A percentile compares a stretch with the other conserved stretches of the same genome.
Conservation (phyloP, 768 basidiomycete species). For the Cyathus striatus region DNA sequence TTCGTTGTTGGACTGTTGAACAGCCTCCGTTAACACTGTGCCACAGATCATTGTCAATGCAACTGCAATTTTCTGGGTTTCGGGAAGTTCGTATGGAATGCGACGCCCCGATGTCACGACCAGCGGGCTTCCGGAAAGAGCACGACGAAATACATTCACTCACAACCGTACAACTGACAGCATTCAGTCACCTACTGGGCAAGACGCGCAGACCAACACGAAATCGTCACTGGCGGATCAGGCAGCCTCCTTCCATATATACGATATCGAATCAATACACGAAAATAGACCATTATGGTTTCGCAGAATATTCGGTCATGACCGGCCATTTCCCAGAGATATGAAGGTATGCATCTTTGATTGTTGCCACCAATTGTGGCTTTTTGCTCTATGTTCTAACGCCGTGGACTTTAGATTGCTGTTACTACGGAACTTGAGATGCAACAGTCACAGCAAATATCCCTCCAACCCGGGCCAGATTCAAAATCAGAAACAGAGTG, state of each 20-base stretch:
- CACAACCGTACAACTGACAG: conserved; percentile 2
- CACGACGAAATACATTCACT: conserved; percentile 5
- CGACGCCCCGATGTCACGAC: conserved; percentile 4
- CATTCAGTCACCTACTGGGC: conserved; percentile 4
- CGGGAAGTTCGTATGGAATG: conserved; percentile 8
- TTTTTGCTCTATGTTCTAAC: not conserved
- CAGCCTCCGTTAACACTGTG: conserved; percentile 1
- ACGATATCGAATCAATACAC: not conserved
- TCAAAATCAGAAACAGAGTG: conserved; percentile 9
- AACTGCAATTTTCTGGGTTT: conserved; percentile 41
- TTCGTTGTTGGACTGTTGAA: too few relatives aligned
- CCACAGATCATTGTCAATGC: conserved; percentile 41
- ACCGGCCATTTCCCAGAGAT: not conserved
- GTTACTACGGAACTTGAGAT: conserved; percentile 15
- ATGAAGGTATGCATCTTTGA: conserved; percentile 9
- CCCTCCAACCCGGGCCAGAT: conserved; percentile 9
- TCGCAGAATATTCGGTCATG: not conserved
- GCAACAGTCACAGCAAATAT: conserved; percentile 9
- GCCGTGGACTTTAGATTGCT: conserved; percentile 10
- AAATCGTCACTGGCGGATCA: conserved; percentile 3
- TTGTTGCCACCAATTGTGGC: not conserved
- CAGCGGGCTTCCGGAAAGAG: conserved; percentile 4
- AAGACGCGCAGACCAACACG: not conserved
- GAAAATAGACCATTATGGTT: not conserved
- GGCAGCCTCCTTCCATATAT: not conserved